Conservation (phyloP, 495 filamentous ascomycete species). For the Aspergillus coremiiformis region DNA sequence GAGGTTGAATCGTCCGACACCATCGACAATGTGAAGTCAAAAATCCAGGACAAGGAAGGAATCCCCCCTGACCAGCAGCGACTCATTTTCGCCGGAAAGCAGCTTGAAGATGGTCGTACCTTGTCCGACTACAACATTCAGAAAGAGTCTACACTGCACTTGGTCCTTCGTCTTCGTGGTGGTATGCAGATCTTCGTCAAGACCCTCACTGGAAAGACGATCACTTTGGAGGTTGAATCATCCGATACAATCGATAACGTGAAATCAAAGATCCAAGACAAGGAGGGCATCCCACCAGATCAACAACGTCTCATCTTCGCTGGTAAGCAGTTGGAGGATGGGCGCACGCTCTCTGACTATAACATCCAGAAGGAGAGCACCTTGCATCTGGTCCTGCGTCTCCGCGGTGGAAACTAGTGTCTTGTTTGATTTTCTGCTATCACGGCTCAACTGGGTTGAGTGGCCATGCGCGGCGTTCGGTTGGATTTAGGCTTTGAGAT, state of each 20-base stretch:
- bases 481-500: slow-evolving; percentile 27
- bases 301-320: slow-evolving; percentile 88
- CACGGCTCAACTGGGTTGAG: slow-evolving; percentile 22
- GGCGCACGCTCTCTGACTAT: slow-evolving; percentile 77
- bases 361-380: slow-evolving; percentile 94
- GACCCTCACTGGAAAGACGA: slow-evolving; percentile 88
- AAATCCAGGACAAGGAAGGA: slow-evolving; percentile 97
- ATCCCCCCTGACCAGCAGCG: slow-evolving; percentile 93
- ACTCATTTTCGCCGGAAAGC: slow-evolving; percentile 95
- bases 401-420: slow-evolving; percentile 71
- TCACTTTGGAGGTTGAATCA: slow-evolving; percentile 81
- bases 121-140: slow-evolving; percentile 98
- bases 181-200: slow-evolving; percentile 97
- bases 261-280: slow-evolving; percentile 88
- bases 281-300: slow-evolving; percentile 85
- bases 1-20: slow-evolving; percentile 78
- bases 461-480: slow-evolving; percentile 41
- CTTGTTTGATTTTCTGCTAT: slow-evolving; percentile 17
- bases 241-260: slow-evolving; percentile 93
- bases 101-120: slow-evolving; percentile 87
- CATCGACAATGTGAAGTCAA: slow-evolving; percentile 96
- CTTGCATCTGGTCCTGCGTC: slow-evolving; percentile 78
- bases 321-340: slow-evolving; percentile 86
- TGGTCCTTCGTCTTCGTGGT: slow-evolving; percentile 94
- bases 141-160: slow-evolving; percentile 95